phyloP scores from a whole-genome alignment of 2,329 filamentous ascomycete genomes.

The Rosellinia necatrix region DNA sequence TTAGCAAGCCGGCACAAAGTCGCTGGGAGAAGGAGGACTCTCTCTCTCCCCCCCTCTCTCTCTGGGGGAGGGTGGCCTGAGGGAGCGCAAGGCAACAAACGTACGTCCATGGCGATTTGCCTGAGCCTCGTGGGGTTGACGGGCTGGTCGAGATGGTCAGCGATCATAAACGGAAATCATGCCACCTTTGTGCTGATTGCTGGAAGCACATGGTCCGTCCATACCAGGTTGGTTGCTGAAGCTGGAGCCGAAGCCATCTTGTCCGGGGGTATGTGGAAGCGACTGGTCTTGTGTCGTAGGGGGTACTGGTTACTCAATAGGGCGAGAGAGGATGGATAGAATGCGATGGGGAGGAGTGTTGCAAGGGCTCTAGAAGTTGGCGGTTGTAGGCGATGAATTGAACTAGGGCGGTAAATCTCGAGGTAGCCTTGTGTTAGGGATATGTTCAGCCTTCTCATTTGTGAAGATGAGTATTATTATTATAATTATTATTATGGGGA shows the following conservation, averaged over 20 bases:
- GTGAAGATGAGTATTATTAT: not conserved
- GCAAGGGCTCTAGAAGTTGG: no score
- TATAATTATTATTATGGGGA: no score
- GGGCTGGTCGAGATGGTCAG: constrained; percentile 58
- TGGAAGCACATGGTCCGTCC: constrained; percentile 5
- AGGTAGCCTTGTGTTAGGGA: constrained; percentile 17
- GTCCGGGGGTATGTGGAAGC: not conserved
- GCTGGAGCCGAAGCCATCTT: constrained; percentile 38
- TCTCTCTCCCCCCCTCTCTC: no score
- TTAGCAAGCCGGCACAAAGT: constrained; percentile 24
- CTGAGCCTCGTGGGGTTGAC: constrained; percentile 76
- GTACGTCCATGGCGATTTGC: constrained; percentile 84
- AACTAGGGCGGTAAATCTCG: no score
- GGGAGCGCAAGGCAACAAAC: constrained; percentile 39
- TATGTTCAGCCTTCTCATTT: constrained; percentile 23
- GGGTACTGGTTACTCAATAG: no score
- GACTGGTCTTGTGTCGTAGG: constrained; percentile 1
- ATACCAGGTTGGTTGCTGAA: constrained; percentile 36
- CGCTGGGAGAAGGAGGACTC: not conserved
- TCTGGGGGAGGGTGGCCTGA: no score
- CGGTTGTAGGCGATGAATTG: no score
- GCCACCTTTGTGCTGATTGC: not conserved
- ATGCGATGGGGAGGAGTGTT: not conserved
- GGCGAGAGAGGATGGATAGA: not conserved
- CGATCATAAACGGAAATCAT: not conserved